Evolutionary conservation across 2,329 filamentous ascomycete genomes (phyloP), one percentile per base, ranked within the genome.

Genomic region (Escovopsis sp.): DNA sequence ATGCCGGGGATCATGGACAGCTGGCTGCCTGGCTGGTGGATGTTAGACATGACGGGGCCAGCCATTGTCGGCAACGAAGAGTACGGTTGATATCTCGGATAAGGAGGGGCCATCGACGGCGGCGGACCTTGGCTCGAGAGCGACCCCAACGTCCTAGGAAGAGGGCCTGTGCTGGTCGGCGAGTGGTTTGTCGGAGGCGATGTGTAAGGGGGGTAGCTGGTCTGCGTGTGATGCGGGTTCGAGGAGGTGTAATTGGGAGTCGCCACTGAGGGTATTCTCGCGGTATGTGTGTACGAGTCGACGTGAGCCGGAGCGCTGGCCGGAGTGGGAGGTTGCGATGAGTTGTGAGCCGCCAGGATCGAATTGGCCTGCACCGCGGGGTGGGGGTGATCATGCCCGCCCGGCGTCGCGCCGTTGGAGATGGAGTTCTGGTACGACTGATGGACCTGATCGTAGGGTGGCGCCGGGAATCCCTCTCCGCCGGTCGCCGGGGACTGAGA

Each of bases 41-140:
- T 72, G 55, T 89, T 91, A 12, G 83, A 82, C 67, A 89, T 77
- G 26, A 89, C 78, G 1, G 80, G 72, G 1, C 79, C 77, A 36
- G 68, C 65, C 67, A 80, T 72, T n/a, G 69, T 66, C 3, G 80
- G 72, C 3, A 82, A 68, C 4, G 80, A 75, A 26, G 63, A 57
- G 44, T 64, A 61, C 12, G 48, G 51, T 46, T 49, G 50, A 55
- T 71, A 73, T 3, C 66, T 61, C 58, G 58, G 50, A 47, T 76
- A 77, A 12, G 73, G 73, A 4, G 77, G 72, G 4, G 58, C 61
- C 59, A 64, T 62, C 26, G 52, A 45, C 4, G 57, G 49, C 36
- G 50, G 49, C 11, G 51, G 32, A 7, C 33, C 39, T 32, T 46
- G 53, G 8, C 49, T 49, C 4, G 54, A 47, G 36, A 57, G 44